Conservation (phyloP, 2,329 filamentous ascomycete genomes). For the Hypoxylon sp. region DNA sequence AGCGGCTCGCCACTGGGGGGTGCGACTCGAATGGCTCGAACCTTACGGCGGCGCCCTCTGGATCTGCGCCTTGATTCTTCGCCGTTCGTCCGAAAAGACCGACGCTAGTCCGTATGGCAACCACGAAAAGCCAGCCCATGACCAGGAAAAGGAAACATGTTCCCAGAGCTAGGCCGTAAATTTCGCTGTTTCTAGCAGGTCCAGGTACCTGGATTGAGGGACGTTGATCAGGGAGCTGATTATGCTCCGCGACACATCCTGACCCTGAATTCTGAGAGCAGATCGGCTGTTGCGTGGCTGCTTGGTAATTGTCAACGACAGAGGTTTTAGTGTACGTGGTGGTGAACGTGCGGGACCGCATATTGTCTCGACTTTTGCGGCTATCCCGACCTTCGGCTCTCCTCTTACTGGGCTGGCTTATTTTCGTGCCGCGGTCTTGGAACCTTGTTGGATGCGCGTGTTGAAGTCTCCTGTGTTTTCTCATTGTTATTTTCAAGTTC, state of each 20-base stretch:
- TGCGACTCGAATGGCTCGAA: constrained; percentile 12
- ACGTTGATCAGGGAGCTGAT: not conserved
- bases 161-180: constrained; percentile 31
- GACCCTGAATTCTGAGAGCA: constrained; percentile 5
- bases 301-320: not conserved
- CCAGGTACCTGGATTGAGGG: constrained; percentile 8
- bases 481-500: constrained; percentile 17
- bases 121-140: constrained; percentile 27
- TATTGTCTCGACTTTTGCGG: constrained; percentile 13
- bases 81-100: not conserved
- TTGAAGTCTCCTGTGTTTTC: constrained; percentile 20
- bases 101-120: constrained; percentile 7
- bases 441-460: constrained; percentile 8
- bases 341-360: constrained; percentile 31
- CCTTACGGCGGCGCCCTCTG: constrained; percentile 12
- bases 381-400: not conserved
- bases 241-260: constrained; percentile 1
- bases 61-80: not conserved
- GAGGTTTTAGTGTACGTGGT: constrained; percentile 3
- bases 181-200: constrained; percentile 27
- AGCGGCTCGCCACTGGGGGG: not conserved
- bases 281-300: constrained; percentile 8
- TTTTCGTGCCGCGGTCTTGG: constrained; percentile 7
- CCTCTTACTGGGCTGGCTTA: not conserved
- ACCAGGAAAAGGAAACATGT: constrained; percentile 30